Conservation (phyloP, 495 filamentous ascomycete genomes). For the Beverwykella pulmonaria region DNA sequence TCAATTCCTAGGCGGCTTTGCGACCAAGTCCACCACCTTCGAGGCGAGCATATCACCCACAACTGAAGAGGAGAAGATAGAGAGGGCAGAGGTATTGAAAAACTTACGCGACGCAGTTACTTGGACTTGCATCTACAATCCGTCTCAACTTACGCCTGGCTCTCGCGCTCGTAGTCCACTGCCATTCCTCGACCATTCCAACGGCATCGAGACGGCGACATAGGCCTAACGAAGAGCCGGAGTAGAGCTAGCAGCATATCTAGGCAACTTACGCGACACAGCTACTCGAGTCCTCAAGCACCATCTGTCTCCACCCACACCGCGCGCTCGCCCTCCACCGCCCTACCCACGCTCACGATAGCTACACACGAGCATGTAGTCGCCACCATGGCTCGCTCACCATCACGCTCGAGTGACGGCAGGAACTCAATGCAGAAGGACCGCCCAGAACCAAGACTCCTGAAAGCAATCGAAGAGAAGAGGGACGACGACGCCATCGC, state of each 20-base stretch:
- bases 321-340: neutral
- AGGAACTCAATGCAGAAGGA: slow-evolving; percentile 37
- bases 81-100: no score
- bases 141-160: no score
- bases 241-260: neutral
- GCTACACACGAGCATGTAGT: slow-evolving; percentile 18
- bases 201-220: no score
- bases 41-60: neutral
- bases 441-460: slow-evolving; percentile 57
- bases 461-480: slow-evolving; percentile 55
- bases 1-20: neutral
- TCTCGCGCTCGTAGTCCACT: no score
- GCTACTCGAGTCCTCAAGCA: neutral
- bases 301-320: neutral
- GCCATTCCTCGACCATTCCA: no score
- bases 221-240: neutral
- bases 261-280: neutral
- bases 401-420: slow-evolving; percentile 37
- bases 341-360: neutral
- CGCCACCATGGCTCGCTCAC: slow-evolving; percentile 33
- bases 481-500: slow-evolving; percentile 45
- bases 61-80: neutral
- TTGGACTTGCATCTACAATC: no score
- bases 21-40: neutral
- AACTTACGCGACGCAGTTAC: no score